Evolutionary conservation across 2,329 filamentous ascomycete species (phyloP), one percentile per base, ranked within the genome.

Genomic region (Huntiella bhutanensis): DNA sequence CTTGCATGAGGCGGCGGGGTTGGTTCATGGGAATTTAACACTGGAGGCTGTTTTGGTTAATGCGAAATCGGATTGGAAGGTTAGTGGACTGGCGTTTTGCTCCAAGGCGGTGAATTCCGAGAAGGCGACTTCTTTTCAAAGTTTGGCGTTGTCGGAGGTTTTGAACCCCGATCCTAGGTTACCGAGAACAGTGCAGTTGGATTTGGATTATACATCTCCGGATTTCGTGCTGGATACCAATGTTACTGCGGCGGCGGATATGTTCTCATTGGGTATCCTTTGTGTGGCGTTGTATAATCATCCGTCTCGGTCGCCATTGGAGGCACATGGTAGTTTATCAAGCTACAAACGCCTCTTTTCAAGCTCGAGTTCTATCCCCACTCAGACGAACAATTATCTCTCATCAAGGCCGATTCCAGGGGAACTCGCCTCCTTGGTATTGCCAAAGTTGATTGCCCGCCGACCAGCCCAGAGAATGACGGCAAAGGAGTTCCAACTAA

Each of bases 51-150:
- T 98, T 52, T 80, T 94, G 53, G 77, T 98, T 61, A 98, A 98
- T 63, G 76, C 83, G 36, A 98, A 98, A 79, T 93, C 84, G 41
- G 91, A 98, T 61, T 98, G 91, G 91, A 98, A 98, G 60, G 83
- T 98, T 51, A 88, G 86, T 54, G 91, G 88, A n/a, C 71, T 98
- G 35, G 76, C 82, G 0, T 98, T 95, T 60, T 84, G 82, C 58
- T 82, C 82, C 40, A 82, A 86, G 11, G 75, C 83, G 42, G 82
- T 86, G 54, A 73, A 75, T 54, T 82, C 82, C 15, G 78, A 75
- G 22, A 78, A 81, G 53, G 69, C 79, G 40, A 82, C 83, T 3
- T 80, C 83, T 3, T 75, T 93, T 42, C 71, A 79, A 37, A 81
- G 84, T 7, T 79, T 96, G 54, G 83, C 77, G 52, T 70, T 96